Evolutionary conservation across 208 protist species (phyloP).

Genomic region (Leishmania major): DNA sequence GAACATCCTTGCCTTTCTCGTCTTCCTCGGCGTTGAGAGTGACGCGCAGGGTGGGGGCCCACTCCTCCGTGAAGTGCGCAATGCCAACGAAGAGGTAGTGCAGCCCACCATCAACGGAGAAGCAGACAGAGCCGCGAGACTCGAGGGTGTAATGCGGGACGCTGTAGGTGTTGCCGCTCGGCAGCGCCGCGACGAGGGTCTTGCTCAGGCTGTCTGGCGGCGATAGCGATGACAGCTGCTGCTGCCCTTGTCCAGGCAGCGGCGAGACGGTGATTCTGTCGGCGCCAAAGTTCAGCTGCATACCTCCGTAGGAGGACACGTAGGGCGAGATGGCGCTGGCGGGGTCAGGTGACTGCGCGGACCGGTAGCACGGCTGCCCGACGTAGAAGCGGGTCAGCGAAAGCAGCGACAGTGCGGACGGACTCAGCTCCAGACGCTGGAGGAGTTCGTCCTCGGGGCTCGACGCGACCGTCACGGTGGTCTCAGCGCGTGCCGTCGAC

Average conservation of each 20-base stretch:
- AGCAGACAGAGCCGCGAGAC: conserved; percentile 51
- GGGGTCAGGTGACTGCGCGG: conserved; percentile 2
- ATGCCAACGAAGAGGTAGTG: conserved; percentile 66
- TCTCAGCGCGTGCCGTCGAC: background rate
- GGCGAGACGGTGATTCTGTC: conserved; percentile 12
- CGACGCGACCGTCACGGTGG: background rate
- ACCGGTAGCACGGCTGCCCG: conserved; percentile 31
- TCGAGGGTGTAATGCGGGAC: conserved; percentile 40
- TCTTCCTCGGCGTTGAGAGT: conserved; percentile 30
- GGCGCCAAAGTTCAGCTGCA: conserved; percentile 32
- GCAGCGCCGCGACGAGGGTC: conserved; percentile 43
- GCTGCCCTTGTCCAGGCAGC: too few species aligned
- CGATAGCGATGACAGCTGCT: conserved; percentile 3
- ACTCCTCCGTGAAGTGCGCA: conserved; percentile 59
- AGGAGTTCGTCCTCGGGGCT: conserved; percentile 39
- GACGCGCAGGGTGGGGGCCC: conserved; percentile 62
- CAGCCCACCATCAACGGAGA: conserved; percentile 71
- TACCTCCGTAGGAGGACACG: conserved; percentile 31
- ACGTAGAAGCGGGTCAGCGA: conserved; percentile 54
- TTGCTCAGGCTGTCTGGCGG: conserved; percentile 11
- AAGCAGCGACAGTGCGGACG: conserved; percentile 52
- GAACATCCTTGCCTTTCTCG: conserved; percentile 19
- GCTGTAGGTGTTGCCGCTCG: conserved; percentile 9
- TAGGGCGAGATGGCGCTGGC: conserved; percentile 17
- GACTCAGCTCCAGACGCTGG: conserved; percentile 36